Base-by-base conservation (phyloP, 129 eudicot species). In the Sambucus nigra region DNA sequence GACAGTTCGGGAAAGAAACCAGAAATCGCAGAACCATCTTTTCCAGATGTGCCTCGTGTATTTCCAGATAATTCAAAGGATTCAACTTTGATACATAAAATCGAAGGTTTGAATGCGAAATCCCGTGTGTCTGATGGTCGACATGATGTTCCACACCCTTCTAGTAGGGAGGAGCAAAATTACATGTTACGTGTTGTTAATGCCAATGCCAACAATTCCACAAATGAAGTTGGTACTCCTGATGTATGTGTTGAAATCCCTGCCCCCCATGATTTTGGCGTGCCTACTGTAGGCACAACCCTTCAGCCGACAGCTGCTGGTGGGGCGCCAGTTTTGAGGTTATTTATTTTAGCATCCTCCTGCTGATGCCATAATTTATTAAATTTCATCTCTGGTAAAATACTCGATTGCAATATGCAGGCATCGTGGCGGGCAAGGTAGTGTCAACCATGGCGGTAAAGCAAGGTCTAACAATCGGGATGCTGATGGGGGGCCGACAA, bases 51-150 rank as follows among this genome's bases (percentile, higher is more conserved):
- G 57, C 41, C 74, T 41, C 78, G 32, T 46, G 60, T 53, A 28
- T 47, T 57, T 35, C 62, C 60, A 16, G 53, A 74, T 74, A 53
- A 57, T 27, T 55, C 77, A 16, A 86, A 64, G 67, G 82, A 82
- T 75, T 32, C 83, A 18, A 71, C 71, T 49, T 68, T 92, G 77
- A 76, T 92, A 48, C 85, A 80, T 54, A 92, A 82, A 49, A 82
- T 92, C 46, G 99, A 86, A 61, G 87, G 71, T 69, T 67, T 82
- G 58, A 92, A 92, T 73, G 94, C 86, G 7, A 81, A 92, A 76
- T 71, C 57, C 5, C 77, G 99, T 53, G 80, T 74, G 54, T 74
- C 87, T 74, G 96, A 83, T 79, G 78, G 61, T 55, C 58, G 75
- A 5, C 61, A 56, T 50, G 79, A 66, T 54, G 70, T n/a, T 31